phyloP scores from a whole-genome alignment of 2,329 filamentous ascomycete species.

The Neofusicoccum cordaticola region DNA sequence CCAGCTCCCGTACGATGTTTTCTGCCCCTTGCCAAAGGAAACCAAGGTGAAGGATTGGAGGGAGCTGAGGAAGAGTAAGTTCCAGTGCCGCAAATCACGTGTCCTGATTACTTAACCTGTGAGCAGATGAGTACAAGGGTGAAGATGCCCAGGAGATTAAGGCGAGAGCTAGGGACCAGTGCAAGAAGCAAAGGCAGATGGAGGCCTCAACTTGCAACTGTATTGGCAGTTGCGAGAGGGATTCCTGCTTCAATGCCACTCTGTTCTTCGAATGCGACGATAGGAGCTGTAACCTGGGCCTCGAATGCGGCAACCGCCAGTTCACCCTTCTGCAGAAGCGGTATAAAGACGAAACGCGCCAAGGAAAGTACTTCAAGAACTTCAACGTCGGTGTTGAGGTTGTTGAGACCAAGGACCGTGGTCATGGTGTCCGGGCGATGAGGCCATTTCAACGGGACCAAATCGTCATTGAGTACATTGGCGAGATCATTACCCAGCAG shows the following conservation, averaged over 20 bases:
- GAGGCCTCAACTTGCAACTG: slow-evolving; percentile 65
- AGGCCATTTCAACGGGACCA: slow-evolving; percentile 83
- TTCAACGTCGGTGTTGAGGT: slow-evolving; percentile 95
- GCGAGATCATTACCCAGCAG: slow-evolving; percentile 92
- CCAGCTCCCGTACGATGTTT: slow-evolving; percentile 84
- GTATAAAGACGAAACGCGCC: slow-evolving; percentile 11
- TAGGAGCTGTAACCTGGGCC: slow-evolving; percentile 78
- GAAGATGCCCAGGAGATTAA: slow-evolving; percentile 26
- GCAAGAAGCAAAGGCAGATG: slow-evolving; percentile 74
- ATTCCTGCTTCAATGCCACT: slow-evolving; percentile 88
- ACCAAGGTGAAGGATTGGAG: slow-evolving; percentile 92
- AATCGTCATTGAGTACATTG: slow-evolving; percentile 98
- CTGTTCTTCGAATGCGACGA: slow-evolving; percentile 98
- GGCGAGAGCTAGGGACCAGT: slow-evolving; percentile 42
- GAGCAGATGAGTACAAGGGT: slow-evolving; percentile 17
- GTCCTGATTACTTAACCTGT: neutral
- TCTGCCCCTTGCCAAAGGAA: slow-evolving; percentile 80
- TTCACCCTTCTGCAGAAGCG: slow-evolving; percentile 71
- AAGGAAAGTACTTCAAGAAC: slow-evolving; percentile 59
- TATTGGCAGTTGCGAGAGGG: slow-evolving; percentile 54
- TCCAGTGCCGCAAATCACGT: neutral
- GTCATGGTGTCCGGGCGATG: slow-evolving; percentile 88
- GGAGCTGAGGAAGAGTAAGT: slow-evolving; percentile 66
- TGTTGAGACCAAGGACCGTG: slow-evolving; percentile 82
- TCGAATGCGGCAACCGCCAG: slow-evolving; percentile 81